Base-by-base conservation (phyloP, 2,329 filamentous ascomycete species). In the Penicillium polonicum region DNA sequence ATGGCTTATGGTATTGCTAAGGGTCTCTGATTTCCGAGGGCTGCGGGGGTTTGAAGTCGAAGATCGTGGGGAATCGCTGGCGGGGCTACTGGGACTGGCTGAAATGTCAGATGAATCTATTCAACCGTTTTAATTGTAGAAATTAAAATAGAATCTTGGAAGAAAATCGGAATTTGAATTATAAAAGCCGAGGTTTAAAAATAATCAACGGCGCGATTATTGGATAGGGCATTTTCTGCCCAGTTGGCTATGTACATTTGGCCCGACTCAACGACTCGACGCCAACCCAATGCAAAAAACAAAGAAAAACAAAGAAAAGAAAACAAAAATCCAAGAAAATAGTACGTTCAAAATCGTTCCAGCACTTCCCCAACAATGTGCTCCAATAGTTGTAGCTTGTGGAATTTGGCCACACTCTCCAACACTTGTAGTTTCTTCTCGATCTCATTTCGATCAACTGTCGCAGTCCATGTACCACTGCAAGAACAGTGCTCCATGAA, bases 401-500 rank as follows among this genome's bases (percentile, higher is more conserved):
- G 96, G 71, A 87, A 92, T 67, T 79, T 82, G 8, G 90, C 90
- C 48, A 96, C 92, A 52, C 84, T 86, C 64, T 80, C 82, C 75
- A 91, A 88, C 5, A 96, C 88, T 42, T 74, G 81, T 68, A 97
- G 67, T 70, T 79, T 83, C 71, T 80, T 84, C 68, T 84, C 75
- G 27, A 93, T 78, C 29, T 89, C 89, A 31, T 83, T 85, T 62
- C 83, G 81, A 65, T 87, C 83, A 59, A 92, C 81, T 21, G 86
- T 90, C 63, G 85, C 85, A 19, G 82, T 83, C 94, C 94, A 99
- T 58, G 84, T 83, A 4, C 94, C 94, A 60, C 90, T 91, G 79
- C 94, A 99, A 12, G 88, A 89, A 76, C 95, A 99, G 75, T 97
- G 92, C 74, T 97, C 93, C 87, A 94, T 92, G 68, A 97, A 95